These are phyloP conservation scores for Graphilbum sp. DNA, from an alignment of 2,329 filamentous ascomycete genomes.

Conservation along the genomic window DNA sequence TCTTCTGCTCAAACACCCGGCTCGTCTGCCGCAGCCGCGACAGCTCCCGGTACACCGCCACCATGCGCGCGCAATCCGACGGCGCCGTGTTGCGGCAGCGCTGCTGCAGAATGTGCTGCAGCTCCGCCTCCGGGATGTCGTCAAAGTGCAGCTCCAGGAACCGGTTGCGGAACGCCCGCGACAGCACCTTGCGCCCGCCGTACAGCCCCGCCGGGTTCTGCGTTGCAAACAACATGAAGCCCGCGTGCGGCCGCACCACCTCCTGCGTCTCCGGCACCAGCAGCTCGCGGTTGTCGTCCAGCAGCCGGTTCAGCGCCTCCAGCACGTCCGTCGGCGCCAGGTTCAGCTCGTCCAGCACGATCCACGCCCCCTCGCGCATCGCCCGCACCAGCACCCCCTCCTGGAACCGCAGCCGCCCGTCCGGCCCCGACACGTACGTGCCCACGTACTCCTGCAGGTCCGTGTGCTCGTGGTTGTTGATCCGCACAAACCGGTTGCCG, in stretches of 20 bases:
- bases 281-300: constrained; percentile 93
- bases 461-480: constrained; percentile 99
- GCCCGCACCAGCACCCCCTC: constrained; percentile 90
- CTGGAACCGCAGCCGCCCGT: constrained; percentile 78
- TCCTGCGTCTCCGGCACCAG: constrained; percentile 95
- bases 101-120: constrained; percentile 80
- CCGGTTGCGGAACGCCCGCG: constrained; percentile 86
- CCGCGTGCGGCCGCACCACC: constrained; percentile 74
- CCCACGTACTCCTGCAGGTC: constrained; percentile 96
- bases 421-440: constrained; percentile 72
- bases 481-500: constrained; percentile 91
- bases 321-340: constrained; percentile 92
- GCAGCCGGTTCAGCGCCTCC: constrained; percentile 82
- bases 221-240: constrained; percentile 96
- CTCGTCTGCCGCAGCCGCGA: constrained; percentile 80
- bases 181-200: constrained; percentile 83
- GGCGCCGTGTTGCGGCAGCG: constrained; percentile 75
- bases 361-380: constrained; percentile 87
- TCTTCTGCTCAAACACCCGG: constrained; percentile 89
- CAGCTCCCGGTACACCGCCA: constrained; percentile 84
- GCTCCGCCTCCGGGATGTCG: constrained; percentile 88
- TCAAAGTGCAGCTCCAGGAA: constrained; percentile 97
- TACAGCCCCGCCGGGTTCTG: constrained; percentile 95
- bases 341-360: constrained; percentile 94
- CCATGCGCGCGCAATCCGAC: constrained; percentile 81